Evolutionary conservation across 768 basidiomycete genomes (phyloP), one percentile per base, ranked within the genome.

Genomic region (Hydnomerulius pinastri): DNA sequence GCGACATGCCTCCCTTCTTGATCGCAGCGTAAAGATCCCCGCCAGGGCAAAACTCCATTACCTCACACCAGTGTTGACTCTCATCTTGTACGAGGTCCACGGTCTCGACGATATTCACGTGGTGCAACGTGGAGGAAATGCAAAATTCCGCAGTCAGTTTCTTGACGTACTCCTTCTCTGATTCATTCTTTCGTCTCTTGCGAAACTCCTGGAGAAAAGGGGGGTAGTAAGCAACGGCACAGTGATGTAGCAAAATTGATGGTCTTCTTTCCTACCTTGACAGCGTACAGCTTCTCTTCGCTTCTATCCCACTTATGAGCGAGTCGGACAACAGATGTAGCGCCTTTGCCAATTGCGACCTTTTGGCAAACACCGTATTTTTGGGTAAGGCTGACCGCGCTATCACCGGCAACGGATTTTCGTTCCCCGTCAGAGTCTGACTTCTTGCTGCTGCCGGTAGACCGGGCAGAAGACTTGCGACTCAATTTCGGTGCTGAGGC

Each of bases 71-170:
- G 64, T 93, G 86, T 55, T 92, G 86, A 55, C 75, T 82, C 72
- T 99, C 96, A 70, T 99, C 97, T 62, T 99, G 97, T n/a, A 99
- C 90, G 51, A 99, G 85, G 69, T 99, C 96, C 51, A 99, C 96
- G 6, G 96, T 99, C 75, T 98, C 95, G 65, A 98, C 95, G 61
- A 98, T 82, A 68, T 98, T 98, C 63, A 84, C 75, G 65, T 96
- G 94, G 66, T 92, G 92, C 24, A 98, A 71, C 2, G 95, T 97
- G 30, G 95, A 97, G 37, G 92, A 95, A 55, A 98, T 98, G 72
- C 95, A 98, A 72, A 98, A 98, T 68, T 98, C 96, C 21, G 96
- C 93, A 6, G 96, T 99, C 60, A 99, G 87, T 71, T 99, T 99
- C 84, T 99, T 99, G 74, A 99, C 86, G 63, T 99, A 99, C 75